Base-by-base conservation (phyloP, 1,284 basidiomycete species). In the Limonomyces culmigenus region DNA sequence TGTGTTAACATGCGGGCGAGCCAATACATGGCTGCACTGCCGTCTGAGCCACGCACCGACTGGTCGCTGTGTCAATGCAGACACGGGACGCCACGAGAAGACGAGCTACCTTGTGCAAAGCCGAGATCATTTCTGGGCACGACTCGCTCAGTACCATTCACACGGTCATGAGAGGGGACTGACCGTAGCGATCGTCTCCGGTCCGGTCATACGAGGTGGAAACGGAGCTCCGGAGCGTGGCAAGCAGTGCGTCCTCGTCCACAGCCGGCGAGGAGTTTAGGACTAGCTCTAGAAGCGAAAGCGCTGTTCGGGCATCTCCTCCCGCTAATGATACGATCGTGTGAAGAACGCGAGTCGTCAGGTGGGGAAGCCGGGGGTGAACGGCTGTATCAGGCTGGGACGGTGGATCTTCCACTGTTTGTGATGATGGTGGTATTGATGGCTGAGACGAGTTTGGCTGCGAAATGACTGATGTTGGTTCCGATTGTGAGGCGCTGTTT, bases 21-120 rank as follows among this genome's bases (percentile, higher is more conserved):
- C 86, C 87, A 93, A 55, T 92, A 93, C 58, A 93, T 60, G 5
- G 85, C 85, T 0, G 85, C 88, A 45, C 71, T 68, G 2, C 76
- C 72, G 45, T 89, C 71, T 36, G 73, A 74, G 5, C 86, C 87
- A 30, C 89, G 67, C 20, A 93, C 70, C 41, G 73, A 74, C 53
- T n/a, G n/a, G n/a, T n/a, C n/a, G n/a, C n/a, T n/a, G n/a, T n/a
- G n/a, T n/a, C n/a, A n/a, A n/a, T n/a, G n/a, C n/a, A n/a, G n/a
- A n/a, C n/a, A n/a, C n/a, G n/a, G n/a, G n/a, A n/a, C n/a, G n/a
- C n/a, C n/a, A n/a, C n/a, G n/a, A n/a, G n/a, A n/a, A n/a, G n/a
- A n/a, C n/a, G n/a, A n/a, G n/a, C n/a, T n/a, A n/a, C n/a, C n/a
- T n/a, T n/a, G n/a, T n/a, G n/a, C n/a, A n/a, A n/a, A n/a, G 87